Percentiles rank a stretch among this genome's conserved stretches.
phyloP scores from a whole-genome alignment of 306 rosid species.

The Abrus precatorius region DNA sequence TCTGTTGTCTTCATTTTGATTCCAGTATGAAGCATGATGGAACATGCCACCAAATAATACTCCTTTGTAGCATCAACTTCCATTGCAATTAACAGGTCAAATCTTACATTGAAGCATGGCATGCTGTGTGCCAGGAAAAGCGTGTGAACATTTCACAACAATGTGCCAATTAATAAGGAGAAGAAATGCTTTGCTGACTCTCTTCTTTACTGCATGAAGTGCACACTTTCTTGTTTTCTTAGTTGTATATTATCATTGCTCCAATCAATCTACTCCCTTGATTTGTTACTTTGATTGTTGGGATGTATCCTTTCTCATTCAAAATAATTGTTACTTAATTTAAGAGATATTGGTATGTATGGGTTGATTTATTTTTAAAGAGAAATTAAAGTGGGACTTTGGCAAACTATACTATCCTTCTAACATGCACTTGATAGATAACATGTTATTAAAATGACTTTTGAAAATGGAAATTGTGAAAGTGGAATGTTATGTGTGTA shows the following conservation, averaged over 20 bases:
- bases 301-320: not conserved
- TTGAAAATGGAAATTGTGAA: conserved; percentile 31
- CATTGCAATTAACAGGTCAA: conserved; percentile 31
- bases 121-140: conserved; percentile 17
- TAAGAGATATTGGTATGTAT: conserved; percentile 4
- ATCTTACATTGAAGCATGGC: conserved; percentile 15
- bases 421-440: conserved; percentile 24
- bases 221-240: conserved; percentile 19
- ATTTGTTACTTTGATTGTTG: conserved; percentile 21
- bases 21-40: conserved; percentile 1
- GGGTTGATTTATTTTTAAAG: conserved; percentile 11
- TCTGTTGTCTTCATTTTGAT: conserved; percentile 19
- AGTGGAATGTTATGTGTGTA: conserved; percentile 27
- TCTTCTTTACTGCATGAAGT: conserved; percentile 20
- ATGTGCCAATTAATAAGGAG: conserved; percentile 23
- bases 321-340: conserved; percentile 37
- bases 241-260: conserved; percentile 25
- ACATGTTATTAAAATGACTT: conserved; percentile 24
- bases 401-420: conserved; percentile 6
- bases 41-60: conserved; percentile 10
- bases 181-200: conserved; percentile 16
- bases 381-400: conserved; percentile 5
- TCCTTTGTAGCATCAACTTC: conserved; percentile 33
- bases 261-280: conserved; percentile 1
- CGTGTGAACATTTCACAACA: conserved; percentile 29